Percentiles rank a stretch among this genome's conserved stretches.
Conservation (phyloP, 2,329 filamentous ascomycete species). For the Fonsecaea nubica region DNA sequence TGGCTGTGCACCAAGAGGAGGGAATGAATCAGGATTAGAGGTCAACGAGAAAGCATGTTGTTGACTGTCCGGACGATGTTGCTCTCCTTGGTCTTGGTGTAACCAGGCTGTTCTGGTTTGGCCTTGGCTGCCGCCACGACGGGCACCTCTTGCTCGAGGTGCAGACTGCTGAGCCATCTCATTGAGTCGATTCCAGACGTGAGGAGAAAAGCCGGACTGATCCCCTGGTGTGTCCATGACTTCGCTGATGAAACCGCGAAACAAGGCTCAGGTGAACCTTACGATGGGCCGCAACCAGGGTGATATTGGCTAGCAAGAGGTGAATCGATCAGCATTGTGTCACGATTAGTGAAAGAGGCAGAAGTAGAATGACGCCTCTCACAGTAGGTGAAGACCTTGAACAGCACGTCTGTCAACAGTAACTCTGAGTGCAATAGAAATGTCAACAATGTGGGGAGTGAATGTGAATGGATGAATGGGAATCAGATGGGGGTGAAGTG, state of each 20-base stretch:
- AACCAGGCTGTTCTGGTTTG: conserved; percentile 7
- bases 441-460: background rate
- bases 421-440: background rate
- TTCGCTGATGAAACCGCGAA: background rate
- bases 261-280: conserved; percentile 2
- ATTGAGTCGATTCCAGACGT: conserved; percentile 23
- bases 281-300: background rate
- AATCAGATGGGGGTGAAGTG: background rate
- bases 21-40: conserved; percentile 19
- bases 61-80: background rate
- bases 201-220: conserved; percentile 18
- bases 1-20: conserved; percentile 14
- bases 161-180: conserved; percentile 16
- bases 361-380: background rate
- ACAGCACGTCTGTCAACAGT: background rate
- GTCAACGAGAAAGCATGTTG: conserved; percentile 2
- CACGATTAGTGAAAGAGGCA: background rate
- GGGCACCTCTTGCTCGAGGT: conserved; percentile 17
- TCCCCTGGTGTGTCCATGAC: conserved; percentile 1
- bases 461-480: background rate
- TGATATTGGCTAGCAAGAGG: background rate
- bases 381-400: background rate
- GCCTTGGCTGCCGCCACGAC: conserved; percentile 13
- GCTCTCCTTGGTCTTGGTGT: conserved; percentile 3
- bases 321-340: background rate